Evolutionary conservation across 1,284 basidiomycete species (phyloP), one percentile per base, ranked within the genome.

Genomic region (Apiotrichum sp.): DNA sequence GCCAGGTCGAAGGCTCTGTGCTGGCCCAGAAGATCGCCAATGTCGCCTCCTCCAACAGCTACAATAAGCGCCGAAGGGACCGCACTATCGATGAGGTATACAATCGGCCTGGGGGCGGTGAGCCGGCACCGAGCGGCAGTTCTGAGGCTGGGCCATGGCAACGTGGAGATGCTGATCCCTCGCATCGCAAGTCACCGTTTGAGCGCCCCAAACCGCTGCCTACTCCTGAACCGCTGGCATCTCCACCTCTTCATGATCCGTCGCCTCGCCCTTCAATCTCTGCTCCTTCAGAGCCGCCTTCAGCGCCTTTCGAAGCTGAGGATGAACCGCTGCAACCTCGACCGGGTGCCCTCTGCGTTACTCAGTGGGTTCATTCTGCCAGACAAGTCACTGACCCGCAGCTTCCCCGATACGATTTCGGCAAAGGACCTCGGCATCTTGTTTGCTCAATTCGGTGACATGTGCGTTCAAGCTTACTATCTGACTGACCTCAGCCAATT

Each of bases 361-460:
- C 73, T 6, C 54, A 68, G 72, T 73, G 47, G 56, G 72, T 62
- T 13, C 2, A 13, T 7, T 6, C 1, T 2, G 14, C 6, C 7
- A 8, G 29, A 8, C 5, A 22, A 31, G 54, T 56, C 29, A 54
- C 50, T 9, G 7, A 9, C 2, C 47, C 9, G 6, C 9, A 76
- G 74, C 42, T 75, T 76, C 56, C 73, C 73, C 2, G 65, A 67
- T 7, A 53, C 61, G 2, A 68, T 65, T 3, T 67, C 69, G 4
- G 71, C 73, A 0, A 70, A 70, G 55, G 74, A 76, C 49, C 57
- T 76, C 3, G 74, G 73, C 6, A 73, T 75, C 10, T 53, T 76
- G 6, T 75, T 76, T 47, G 72, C 71, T 1, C 72, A 75, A 52
- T 76, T 69, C 55, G 74, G 74, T 10, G 62, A 72, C 35, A 71